These are phyloP conservation scores for Fusarium metavorans DNA, from an alignment of 2,329 filamentous ascomycete genomes.

Conservation along the genomic window DNA sequence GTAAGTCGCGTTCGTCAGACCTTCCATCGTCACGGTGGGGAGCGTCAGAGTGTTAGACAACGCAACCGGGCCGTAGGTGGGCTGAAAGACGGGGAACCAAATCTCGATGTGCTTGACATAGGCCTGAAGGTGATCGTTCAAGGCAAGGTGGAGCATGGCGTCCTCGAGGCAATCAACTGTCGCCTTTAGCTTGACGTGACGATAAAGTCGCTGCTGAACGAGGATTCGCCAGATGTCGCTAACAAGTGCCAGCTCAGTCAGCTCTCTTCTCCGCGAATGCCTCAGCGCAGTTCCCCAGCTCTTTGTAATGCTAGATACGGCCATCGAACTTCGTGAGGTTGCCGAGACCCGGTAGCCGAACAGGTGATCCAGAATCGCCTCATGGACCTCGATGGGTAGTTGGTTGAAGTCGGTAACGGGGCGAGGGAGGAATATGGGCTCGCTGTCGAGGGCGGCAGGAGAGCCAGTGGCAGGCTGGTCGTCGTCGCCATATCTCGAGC, in stretches of 20 bases:
- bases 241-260: conserved; percentile 75
- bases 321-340: conserved; percentile 66
- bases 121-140: conserved; percentile 67
- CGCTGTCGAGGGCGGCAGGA: conserved; percentile 28
- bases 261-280: conserved; percentile 74
- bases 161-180: conserved; percentile 72
- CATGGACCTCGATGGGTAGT: conserved; percentile 78
- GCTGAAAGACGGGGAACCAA: conserved; percentile 82
- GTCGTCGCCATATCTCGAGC: conserved; percentile 38
- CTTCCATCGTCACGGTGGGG: conserved; percentile 66
- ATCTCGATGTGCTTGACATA: conserved; percentile 81
- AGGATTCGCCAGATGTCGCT: conserved; percentile 73
- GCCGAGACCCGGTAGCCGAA: conserved; percentile 77
- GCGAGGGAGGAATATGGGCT: conserved; percentile 28
- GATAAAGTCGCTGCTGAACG: conserved; percentile 79
- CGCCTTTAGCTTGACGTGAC: conserved; percentile 81
- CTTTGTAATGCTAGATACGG: conserved; percentile 64
- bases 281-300: conserved; percentile 75
- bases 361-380: conserved; percentile 77
- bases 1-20: conserved; percentile 69
- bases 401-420: conserved; percentile 57
- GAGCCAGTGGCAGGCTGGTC: conserved; percentile 30
- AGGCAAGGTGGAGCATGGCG: conserved; percentile 70
- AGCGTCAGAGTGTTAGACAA: conserved; percentile 59
- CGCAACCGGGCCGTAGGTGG: conserved; percentile 59